Base-by-base conservation (phyloP, 108 stramenopile genomes). In the Conticribra guillardii region DNA sequence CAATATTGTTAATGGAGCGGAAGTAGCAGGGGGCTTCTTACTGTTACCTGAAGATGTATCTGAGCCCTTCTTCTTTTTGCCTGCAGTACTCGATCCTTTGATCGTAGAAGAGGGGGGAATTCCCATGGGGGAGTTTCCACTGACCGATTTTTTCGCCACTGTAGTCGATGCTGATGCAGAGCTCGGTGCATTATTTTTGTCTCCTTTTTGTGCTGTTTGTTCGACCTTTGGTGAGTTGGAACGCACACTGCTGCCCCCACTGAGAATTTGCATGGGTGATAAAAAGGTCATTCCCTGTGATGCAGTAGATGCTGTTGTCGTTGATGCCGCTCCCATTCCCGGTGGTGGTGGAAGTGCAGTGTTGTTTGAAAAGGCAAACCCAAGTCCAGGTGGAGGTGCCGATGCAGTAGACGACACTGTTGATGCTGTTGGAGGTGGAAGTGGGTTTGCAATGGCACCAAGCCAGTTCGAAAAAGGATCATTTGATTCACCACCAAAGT, bases 401-500 rank as follows among this genome's bases (percentile, higher is more conserved):
- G 64, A 45, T 41, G 60, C n/a, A n/a, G n/a, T n/a, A n/a, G n/a
- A 59, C 31, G 65, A 26, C 5, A 68, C 55, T 16, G 75, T 54
- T 9, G 66, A 47, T 28, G 69, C 24, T 11, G 46, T 15, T 16
- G 66, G 62, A 11, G 80, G 54, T n/a, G 69, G 66, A 17, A 61
- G 23, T 23, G 66, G 52, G 29, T 69, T 68, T 37, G 68, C 67
- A 30, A 82, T 78, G 53, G 81, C 71, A 44, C 90, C 90, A 23
- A 95, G 70, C 94, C 94, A 95, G 57, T 92, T 95, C 24, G 89
- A 83, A 76, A 90, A 91, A 21, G 93, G 51, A 66, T 71, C 64
- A 16, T 45, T 55, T 44, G 37, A 60, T 45, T 46, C 47, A 26
- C 17, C 56, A 50, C 28, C 49, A 2, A 44, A 14, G 11, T 11